phyloP scores from a whole-genome alignment of 2,329 filamentous ascomycete species.

The Neobulgaria alba region DNA sequence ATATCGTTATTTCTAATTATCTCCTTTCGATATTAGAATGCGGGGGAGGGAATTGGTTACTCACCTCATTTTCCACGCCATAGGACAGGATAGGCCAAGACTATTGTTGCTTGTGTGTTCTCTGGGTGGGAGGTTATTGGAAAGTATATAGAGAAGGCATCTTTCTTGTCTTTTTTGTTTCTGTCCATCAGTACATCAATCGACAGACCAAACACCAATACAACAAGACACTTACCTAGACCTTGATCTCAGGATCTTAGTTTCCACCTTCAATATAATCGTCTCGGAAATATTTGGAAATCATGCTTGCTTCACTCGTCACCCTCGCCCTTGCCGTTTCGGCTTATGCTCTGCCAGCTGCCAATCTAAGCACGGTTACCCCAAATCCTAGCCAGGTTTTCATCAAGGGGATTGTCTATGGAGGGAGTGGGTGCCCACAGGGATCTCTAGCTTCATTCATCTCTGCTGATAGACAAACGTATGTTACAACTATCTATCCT shows the following conservation, averaged over 20 bases:
- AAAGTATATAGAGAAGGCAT: slow-evolving; percentile 13
- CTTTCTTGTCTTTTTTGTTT: slow-evolving; percentile 1
- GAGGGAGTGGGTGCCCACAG: slow-evolving; percentile 17
- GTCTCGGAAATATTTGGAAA: too few species aligned
- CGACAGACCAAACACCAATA: slow-evolving; percentile 2
- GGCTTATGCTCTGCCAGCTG: slow-evolving; percentile 9
- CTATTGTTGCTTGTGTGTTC: background rate
- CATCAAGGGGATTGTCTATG: slow-evolving; percentile 15
- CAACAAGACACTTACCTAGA: too few species aligned
- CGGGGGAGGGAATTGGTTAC: too few species aligned
- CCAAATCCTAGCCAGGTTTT: slow-evolving; percentile 10
- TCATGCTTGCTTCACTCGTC: slow-evolving; percentile 11
- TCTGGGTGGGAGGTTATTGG: background rate
- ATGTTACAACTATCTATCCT: background rate
- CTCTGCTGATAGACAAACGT: slow-evolving; percentile 17
- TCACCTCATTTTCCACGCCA: slow-evolving; percentile 2
- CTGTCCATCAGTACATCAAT: slow-evolving; percentile 4
- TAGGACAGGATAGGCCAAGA: background rate
- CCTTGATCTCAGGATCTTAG: too few species aligned
- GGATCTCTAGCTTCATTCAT: slow-evolving; percentile 13
- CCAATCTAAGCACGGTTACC: slow-evolving; percentile 1
- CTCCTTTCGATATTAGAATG: slow-evolving; percentile 6
- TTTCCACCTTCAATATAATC: slow-evolving; percentile 1
- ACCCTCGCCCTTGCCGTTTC: slow-evolving; percentile 10
- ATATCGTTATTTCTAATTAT: background rate